Conservation (phyloP, 148 eudicot species). For the Spergularia bocconei region DNA sequence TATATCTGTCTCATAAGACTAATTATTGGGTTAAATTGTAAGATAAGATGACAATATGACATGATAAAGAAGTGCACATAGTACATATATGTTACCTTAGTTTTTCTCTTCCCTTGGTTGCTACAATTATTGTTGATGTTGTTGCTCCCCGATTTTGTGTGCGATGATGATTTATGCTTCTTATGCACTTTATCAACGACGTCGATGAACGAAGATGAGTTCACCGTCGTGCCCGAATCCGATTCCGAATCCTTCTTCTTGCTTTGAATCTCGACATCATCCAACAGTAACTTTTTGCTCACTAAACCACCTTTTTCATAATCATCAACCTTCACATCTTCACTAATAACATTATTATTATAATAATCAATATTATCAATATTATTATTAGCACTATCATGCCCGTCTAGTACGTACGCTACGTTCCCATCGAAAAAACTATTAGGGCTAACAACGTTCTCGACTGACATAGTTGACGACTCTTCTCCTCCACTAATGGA, state of each 20-base stretch:
- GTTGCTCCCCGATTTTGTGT: slow-evolving; percentile 11
- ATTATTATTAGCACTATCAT: slow-evolving; percentile 11
- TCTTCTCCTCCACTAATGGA: slow-evolving; percentile 35
- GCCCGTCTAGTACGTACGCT: slow-evolving; percentile 7
- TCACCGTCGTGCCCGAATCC: slow-evolving; percentile 3
- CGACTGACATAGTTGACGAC: slow-evolving; percentile 27
- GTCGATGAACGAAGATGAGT: slow-evolving; percentile 18
- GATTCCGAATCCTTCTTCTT: slow-evolving; percentile 15
- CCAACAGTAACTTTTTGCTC: neutral
- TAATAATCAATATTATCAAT: neutral
- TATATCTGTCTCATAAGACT: too few species aligned
- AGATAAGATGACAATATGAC: too few species aligned
- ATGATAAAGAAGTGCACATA: too few species aligned
- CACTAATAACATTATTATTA: neutral
- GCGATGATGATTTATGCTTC: slow-evolving; percentile 27
- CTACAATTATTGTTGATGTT: slow-evolving; percentile 8
- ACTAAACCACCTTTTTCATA: neutral
- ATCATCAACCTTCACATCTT: slow-evolving; percentile 4
- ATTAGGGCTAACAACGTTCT: slow-evolving; percentile 28
- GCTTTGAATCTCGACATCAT: slow-evolving; percentile 18
- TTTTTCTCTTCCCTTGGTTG: slow-evolving; percentile 37
- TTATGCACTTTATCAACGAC: slow-evolving; percentile 23
- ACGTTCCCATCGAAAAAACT: slow-evolving; percentile 22
- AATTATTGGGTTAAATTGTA: too few species aligned
- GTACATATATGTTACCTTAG: slow-evolving; percentile 31